Base-by-base conservation (phyloP, 2,329 filamentous ascomycete genomes). In the Colletotrichum tropicicola region DNA sequence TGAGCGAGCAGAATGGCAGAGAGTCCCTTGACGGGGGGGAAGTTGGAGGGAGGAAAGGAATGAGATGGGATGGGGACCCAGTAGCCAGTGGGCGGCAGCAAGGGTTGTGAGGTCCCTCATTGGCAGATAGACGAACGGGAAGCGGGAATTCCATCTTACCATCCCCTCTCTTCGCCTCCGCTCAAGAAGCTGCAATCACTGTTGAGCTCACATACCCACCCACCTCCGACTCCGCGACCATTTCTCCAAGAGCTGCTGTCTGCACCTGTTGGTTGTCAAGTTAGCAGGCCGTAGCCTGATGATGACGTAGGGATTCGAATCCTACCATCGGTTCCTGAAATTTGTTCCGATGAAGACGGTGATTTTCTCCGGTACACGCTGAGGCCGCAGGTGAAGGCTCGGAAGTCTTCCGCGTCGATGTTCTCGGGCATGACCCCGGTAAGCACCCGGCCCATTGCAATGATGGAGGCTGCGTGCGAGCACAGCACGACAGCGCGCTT, bases 381-480 rank as follows among this genome's bases (percentile, higher is more conserved):
- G 71, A 97, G 75, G 0, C 92, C 90, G 73, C 93, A 95, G 2
- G 94, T 97, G 75, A 91, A 97, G 66, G 93, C 93, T 64, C 86
- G 83, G 75, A 97, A 98, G 76, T 98, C 94, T 68, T 96, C 91
- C 55, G 86, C 86, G 7, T 87, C 87, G 28, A 89, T 83, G 73
- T 91, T 88, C 1, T 88, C 85, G 0, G 94, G 94, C 85, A 95
- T 89, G 19, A 78, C 72, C 0, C 93, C 94, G 2, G 94, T 98
- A 70, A 99, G 81, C 1, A 89, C 89, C 41, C 96, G 86, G 1
- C 95, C 95, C 69, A 96, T 87, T 8, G 92, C 91, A 74, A 99
- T 98, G 72, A 98, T 87, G 10, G 91, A 89, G 4, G 96, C 96
- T 2, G 96, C 96, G 80, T 99, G 96, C 1, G 92, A 91, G 78